These are phyloP conservation scores for Nematodospora anomalae DNA, from an alignment of 1,139 yeast species.

Conservation along the genomic window DNA sequence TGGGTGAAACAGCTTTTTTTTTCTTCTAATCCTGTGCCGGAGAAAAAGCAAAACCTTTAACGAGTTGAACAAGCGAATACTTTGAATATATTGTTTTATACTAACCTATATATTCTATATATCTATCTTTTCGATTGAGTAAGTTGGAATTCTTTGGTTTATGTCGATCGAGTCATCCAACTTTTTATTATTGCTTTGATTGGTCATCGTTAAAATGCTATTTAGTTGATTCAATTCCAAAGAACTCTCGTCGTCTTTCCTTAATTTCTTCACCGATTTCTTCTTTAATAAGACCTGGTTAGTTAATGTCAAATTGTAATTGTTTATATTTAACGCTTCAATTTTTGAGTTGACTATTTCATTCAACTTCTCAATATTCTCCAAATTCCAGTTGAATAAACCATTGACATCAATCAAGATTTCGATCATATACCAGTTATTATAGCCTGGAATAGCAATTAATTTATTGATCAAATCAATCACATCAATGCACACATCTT, in stretches of 20 bases:
- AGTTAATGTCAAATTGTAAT: constrained; percentile 55
- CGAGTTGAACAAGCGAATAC: too few species aligned
- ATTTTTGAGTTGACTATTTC: constrained; percentile 49
- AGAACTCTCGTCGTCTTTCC: constrained; percentile 22
- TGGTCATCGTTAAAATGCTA: constrained; percentile 39
- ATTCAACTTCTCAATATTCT: constrained; percentile 46
- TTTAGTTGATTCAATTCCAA: constrained; percentile 33
- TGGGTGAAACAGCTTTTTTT: too few species aligned
- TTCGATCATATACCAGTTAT: constrained; percentile 61
- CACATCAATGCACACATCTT: constrained; percentile 42
- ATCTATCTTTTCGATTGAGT: constrained; percentile 52
- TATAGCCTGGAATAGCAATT: constrained; percentile 24
- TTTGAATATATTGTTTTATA: too few species aligned
- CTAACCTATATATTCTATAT: constrained; percentile 23
- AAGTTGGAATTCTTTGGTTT: constrained; percentile 46
- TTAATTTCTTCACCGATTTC: constrained; percentile 20
- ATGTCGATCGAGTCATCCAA: constrained; percentile 31
- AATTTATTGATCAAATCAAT: constrained; percentile 39
- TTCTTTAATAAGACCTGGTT: constrained; percentile 44
- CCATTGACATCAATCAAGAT: constrained; percentile 75
- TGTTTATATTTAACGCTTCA: constrained; percentile 48
- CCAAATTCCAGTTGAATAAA: constrained; percentile 58
- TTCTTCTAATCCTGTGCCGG: too few species aligned
- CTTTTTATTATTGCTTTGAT: constrained; percentile 25
- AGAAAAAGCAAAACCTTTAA: too few species aligned